These are phyloP conservation scores for Galerina marginata DNA, from an alignment of 768 basidiomycete genomes.

Conservation along the genomic window DNA sequence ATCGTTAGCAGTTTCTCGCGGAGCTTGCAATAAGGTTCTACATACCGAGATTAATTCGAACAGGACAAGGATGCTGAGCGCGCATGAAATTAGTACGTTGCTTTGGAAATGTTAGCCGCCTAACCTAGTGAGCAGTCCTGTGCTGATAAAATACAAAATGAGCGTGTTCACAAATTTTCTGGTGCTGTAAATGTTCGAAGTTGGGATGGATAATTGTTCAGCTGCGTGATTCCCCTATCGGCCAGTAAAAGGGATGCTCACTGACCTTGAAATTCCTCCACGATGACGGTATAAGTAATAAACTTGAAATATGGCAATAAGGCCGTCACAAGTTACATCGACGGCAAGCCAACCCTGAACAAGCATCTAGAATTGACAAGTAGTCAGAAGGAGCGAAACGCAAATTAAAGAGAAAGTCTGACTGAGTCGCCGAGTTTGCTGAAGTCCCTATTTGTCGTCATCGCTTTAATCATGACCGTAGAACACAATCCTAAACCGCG, in stretches of 20 bases:
- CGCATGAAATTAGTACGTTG: too few relatives aligned
- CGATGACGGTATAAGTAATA: neutral
- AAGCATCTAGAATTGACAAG: neutral
- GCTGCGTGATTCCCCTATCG: too few relatives aligned
- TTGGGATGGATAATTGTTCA: too few relatives aligned
- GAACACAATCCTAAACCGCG: neutral
- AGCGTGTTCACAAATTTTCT: neutral
- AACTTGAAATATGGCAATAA: neutral
- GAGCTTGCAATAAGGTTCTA: neutral
- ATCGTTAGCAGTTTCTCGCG: neutral
- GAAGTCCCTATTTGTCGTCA: neutral
- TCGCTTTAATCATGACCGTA: neutral
- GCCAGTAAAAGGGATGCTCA: neutral
- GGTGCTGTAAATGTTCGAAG: neutral
- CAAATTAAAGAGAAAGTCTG: neutral
- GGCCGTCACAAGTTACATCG: neutral
- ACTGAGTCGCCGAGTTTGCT: neutral
- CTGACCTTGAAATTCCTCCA: neutral
- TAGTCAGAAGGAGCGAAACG: neutral
- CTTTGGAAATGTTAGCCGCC: neutral
- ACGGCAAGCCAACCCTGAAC: neutral
- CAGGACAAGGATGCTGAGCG: neutral
- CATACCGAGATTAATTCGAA: neutral
- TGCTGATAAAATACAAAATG: neutral
- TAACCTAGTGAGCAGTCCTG: neutral